A percentile compares a stretch with the other conserved stretches of the same genome.
Evolutionary conservation across 441 rosid genomes (phyloP).

Genomic region (Pelargonium australe): DNA sequence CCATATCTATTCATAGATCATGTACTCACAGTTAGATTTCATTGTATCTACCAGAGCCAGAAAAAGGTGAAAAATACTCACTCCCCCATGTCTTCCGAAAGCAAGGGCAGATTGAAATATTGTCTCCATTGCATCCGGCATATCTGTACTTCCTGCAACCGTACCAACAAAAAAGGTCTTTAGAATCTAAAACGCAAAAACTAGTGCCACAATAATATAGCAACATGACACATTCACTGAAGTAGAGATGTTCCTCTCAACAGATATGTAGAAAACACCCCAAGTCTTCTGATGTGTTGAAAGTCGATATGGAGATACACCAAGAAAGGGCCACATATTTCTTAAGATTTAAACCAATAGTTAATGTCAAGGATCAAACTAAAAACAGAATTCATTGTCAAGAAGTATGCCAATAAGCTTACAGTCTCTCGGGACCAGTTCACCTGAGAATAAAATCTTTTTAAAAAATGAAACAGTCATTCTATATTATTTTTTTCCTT

Average conservation of each 20-base stretch:
- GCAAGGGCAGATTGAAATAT: constrained; percentile 84
- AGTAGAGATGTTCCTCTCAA: neutral
- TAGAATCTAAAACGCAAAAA: neutral
- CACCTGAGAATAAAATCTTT: neutral
- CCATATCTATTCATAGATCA: too few species aligned
- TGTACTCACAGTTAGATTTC: too few species aligned
- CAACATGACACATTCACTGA: neutral
- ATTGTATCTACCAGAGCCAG: neutral
- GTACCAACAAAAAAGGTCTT: neutral
- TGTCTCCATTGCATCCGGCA: constrained; percentile 97
- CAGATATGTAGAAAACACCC: neutral
- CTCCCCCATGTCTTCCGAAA: constrained; percentile 71
- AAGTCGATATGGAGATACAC: too few species aligned
- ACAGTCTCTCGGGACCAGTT: neutral
- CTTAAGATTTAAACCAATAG: too few species aligned
- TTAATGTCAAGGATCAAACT: too few species aligned
- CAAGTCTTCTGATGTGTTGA: too few species aligned
- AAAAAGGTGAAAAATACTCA: constrained; percentile 32
- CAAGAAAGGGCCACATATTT: too few species aligned
- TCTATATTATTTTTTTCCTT: neutral
- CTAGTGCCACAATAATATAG: neutral
- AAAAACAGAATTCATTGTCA: too few species aligned
- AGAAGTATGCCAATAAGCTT: too few species aligned
- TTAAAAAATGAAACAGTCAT: too few species aligned
- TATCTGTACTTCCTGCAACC: constrained; percentile 54